Evolutionary conservation across 2,329 filamentous ascomycete genomes (phyloP), one percentile per base, ranked within the genome.

Genomic region (Colletotrichum sp.): DNA sequence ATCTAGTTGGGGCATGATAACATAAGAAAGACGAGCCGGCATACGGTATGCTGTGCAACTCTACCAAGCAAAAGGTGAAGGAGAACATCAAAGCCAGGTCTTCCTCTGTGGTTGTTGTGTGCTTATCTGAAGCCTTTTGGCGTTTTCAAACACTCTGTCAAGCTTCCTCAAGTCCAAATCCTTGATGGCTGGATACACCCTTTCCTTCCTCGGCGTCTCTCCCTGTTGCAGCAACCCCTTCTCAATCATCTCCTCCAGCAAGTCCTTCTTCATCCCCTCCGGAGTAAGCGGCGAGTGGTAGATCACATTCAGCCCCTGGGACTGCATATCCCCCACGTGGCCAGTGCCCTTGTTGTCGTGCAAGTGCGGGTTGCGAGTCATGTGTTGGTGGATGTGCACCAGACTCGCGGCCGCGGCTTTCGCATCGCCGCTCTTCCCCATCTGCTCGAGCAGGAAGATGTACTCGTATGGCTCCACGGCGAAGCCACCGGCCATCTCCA

Each of bases 271-370:
- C 71, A 73, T 73, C 28, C 34, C 28, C 52, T 36, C 32, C 28
- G 71, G 57, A 5, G 65, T 68, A 12, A 69, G 44, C 8, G 16
- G 55, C 6, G 71, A 69, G 18, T 73, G 65, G 26, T 73, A 73
- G n/a, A 73, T 26, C 52, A 69, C 36, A 12, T 63, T 34, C 10
- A 69, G 39, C 18, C 34, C 71, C 64, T 69, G 71, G 8, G 26
- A 26, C 34, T 57, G 55, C 71, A 73, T 73, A 15, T 36, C 71
- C 26, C 36, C 52, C 34, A 73, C 71, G 21, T 73, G 71, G n/a
- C 69, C 65, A 28, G 68, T 66, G 55, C 71, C 71, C 55, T 73
- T 73, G 28, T 69, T 63, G 64, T 73, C 64, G 57, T 69, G 71
- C 16, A 73, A 24, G 36, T 73, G 64, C 18, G 71, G 71, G 55